These are phyloP conservation scores for Gypsophila paniculata DNA, from an alignment of 179 eudicot genomes.

Conservation along the genomic window DNA sequence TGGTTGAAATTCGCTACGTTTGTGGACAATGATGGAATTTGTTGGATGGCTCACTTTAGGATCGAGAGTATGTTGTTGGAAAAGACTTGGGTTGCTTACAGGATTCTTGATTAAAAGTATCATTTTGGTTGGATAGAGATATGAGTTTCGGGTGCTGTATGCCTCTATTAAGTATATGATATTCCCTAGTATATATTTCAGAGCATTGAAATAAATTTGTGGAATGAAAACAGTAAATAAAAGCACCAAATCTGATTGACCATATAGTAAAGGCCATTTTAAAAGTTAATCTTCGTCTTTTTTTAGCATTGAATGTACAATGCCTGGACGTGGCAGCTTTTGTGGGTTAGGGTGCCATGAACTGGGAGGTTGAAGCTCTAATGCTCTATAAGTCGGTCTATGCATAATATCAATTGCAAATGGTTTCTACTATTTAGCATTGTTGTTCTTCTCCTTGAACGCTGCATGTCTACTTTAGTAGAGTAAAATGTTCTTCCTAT, in stretches of 20 bases:
- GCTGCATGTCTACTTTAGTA: background rate
- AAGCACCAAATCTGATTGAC: background rate
- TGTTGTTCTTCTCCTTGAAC: background rate
- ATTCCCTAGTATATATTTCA: background rate
- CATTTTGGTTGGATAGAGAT: conserved; percentile 6
- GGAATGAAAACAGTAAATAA: background rate
- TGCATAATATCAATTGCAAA: conserved; percentile 2
- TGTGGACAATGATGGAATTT: background rate
- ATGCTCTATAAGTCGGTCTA: background rate
- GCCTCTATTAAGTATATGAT: background rate
- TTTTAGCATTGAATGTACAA: background rate
- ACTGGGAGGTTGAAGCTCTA: background rate
- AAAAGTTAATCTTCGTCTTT: background rate
- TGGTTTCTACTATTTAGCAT: background rate
- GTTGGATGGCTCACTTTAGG: background rate
- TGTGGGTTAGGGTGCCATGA: background rate
- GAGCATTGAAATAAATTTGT: background rate
- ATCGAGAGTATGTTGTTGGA: background rate
- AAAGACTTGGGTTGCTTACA: conserved; percentile 2
- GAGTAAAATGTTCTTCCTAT: background rate
- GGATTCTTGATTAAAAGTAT: background rate
- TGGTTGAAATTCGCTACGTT: background rate
- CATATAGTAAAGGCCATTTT: background rate
- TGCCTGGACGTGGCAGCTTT: conserved; percentile 4
- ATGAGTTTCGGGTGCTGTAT: background rate